Evolutionary conservation across 805 yeast genomes (phyloP).

Genomic region (Metschnikowia chrysomelidarum): DNA sequence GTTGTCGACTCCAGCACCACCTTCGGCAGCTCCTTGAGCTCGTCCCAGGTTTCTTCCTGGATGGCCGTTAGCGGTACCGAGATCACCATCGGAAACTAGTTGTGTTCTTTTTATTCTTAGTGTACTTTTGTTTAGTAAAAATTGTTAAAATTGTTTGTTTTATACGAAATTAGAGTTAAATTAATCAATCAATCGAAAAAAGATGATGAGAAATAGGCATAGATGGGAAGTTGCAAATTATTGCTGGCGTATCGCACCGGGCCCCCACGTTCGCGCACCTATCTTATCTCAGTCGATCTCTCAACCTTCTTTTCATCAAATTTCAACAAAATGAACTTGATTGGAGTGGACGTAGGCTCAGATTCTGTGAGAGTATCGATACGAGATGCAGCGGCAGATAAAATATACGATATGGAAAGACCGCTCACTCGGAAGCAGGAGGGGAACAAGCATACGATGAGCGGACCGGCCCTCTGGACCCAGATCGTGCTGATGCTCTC

Average conservation of each 20-base stretch:
- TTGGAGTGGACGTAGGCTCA: constrained; percentile 55
- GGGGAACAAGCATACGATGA: constrained; percentile 16
- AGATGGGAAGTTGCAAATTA: no score
- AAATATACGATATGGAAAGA: constrained; percentile 6
- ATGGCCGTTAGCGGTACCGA: constrained; percentile 49
- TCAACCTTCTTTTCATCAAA: no score
- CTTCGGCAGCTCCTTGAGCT: constrained; percentile 43
- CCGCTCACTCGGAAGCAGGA: constrained; percentile 8
- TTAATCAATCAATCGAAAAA: no score
- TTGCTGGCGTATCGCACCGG: no score
- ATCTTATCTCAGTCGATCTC: no score
- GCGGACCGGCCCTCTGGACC: constrained; percentile 14
- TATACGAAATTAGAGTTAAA: no score
- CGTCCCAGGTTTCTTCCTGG: constrained; percentile 60
- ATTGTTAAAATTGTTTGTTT: constrained; percentile 1
- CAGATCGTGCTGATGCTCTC: constrained; percentile 11
- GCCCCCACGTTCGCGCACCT: no score
- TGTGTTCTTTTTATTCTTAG: constrained; percentile 10
- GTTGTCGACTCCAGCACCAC: constrained; percentile 56
- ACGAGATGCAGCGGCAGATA: constrained; percentile 18
- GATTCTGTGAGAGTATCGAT: constrained; percentile 45
- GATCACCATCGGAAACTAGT: constrained; percentile 26
- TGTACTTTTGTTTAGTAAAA: constrained; percentile 6
- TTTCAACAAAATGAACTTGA: constrained; percentile 9
- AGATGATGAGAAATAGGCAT: no score